Conservation (phyloP, 1,139 yeast species). For the Petasospora fabianii region DNA sequence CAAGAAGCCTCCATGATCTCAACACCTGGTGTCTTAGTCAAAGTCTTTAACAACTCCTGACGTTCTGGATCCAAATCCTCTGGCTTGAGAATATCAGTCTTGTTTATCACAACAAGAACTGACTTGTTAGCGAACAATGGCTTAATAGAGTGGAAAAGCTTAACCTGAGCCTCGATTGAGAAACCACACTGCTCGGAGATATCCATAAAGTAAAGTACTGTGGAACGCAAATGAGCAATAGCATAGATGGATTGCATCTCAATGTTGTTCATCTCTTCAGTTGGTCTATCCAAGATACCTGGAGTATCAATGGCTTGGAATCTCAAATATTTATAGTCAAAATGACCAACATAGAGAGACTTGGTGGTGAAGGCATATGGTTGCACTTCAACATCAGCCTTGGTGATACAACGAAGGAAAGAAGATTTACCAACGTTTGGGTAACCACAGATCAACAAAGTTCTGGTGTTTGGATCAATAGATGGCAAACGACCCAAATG, state of each 20-base stretch:
- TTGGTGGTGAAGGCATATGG: conserved; percentile 98
- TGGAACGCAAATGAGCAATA: conserved; percentile 94
- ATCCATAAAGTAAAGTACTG: conserved; percentile 97
- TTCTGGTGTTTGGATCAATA: conserved; percentile 98
- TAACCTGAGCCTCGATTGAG: conserved; percentile 95
- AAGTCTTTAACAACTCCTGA: conserved; percentile 64
- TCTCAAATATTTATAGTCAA: conserved; percentile 93
- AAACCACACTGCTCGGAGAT: conserved; percentile 98
- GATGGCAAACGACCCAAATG: conserved; percentile 98
- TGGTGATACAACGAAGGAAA: conserved; percentile 85
- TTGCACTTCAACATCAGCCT: conserved; percentile 98
- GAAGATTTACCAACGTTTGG: conserved; percentile 99
- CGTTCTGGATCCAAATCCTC: conserved; percentile 80
- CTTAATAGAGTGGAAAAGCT: conserved; percentile 92
- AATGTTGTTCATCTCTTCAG: conserved; percentile 98
- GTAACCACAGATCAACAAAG: conserved; percentile 94
- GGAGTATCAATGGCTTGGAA: conserved; percentile 99
- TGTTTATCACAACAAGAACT: conserved; percentile 92
- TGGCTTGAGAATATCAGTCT: conserved; percentile 81
- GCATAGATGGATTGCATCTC: conserved; percentile 99
- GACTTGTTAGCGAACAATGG: conserved; percentile 96
- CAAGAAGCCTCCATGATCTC: conserved; percentile 94
- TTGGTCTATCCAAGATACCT: conserved; percentile 96
- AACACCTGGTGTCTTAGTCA: conserved; percentile 68
- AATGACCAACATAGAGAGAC: conserved; percentile 93